phyloP scores from a whole-genome alignment of 441 rosid species.

The Adansonia rubrostipa region DNA sequence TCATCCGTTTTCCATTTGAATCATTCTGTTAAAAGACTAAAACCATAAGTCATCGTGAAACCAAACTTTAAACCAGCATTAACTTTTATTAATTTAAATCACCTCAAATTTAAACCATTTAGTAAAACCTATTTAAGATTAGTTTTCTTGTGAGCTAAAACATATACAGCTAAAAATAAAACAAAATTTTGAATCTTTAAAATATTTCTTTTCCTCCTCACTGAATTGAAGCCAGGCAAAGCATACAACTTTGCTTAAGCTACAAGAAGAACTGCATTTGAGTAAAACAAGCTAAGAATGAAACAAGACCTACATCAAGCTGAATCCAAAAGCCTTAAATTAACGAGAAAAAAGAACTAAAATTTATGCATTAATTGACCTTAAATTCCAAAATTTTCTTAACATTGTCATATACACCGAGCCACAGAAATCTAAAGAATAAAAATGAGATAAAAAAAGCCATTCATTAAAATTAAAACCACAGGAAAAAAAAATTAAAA shows the following conservation, averaged over 20 bases:
- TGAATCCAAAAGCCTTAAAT: background rate
- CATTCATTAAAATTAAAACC: background rate
- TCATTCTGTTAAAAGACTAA: conserved; percentile 54
- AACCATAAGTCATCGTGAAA: conserved; percentile 22
- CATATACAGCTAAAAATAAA: background rate
- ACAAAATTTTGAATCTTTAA: background rate
- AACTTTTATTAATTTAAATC: background rate
- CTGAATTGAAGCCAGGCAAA: background rate
- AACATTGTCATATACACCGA: conserved; percentile 18
- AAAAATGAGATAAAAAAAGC: background rate
- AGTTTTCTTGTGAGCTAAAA: background rate
- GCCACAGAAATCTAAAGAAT: background rate
- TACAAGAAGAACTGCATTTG: background rate
- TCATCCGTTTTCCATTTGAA: conserved; percentile 61
- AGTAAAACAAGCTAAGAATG: background rate
- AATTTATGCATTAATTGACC: background rate
- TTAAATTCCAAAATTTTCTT: conserved; percentile 6
- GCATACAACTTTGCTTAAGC: background rate
- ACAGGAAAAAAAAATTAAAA: background rate
- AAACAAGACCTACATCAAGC: conserved; percentile 4
- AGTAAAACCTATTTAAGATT: background rate
- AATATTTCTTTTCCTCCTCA: conserved; percentile 6
- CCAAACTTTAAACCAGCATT: background rate
- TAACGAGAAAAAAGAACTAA: background rate
- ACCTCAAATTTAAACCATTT: background rate